These are phyloP conservation scores for Loxodes magnus DNA, from an alignment of 73 alveolate genomes.

Conservation along the genomic window DNA sequence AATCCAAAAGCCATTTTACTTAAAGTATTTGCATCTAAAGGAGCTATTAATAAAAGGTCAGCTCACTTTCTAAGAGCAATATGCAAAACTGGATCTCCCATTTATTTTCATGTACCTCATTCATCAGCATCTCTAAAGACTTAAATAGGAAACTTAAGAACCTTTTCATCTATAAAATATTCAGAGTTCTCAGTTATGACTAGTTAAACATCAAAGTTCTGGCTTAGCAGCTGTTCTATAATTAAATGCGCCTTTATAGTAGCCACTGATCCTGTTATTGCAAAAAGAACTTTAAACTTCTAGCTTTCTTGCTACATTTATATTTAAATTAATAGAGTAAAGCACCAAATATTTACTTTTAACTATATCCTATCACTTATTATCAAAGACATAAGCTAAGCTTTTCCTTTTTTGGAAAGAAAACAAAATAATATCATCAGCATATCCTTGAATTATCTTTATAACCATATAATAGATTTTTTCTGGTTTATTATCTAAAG, in stretches of 20 bases:
- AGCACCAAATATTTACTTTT: no score
- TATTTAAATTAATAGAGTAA: no score
- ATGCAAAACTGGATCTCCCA: constrained; percentile 76
- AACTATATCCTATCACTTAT: no score
- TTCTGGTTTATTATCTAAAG: no score
- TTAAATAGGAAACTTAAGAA: constrained; percentile 8
- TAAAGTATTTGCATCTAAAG: constrained; percentile 76
- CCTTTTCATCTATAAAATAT: constrained; percentile 9
- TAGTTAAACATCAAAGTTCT: not conserved
- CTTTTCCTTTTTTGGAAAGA: no score
- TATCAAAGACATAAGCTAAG: no score
- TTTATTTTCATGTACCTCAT: constrained; percentile 50
- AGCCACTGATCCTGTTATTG: constrained; percentile 67
- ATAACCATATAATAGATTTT: no score
- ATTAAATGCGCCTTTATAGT: constrained; percentile 38
- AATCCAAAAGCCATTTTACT: constrained; percentile 68
- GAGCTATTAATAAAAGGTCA: constrained; percentile 55
- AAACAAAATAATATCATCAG: no score
- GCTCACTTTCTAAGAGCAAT: constrained; percentile 67
- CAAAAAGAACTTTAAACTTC: no score
- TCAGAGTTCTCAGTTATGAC: constrained; percentile 3
- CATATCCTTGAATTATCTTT: no score
- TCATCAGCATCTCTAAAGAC: constrained; percentile 47
- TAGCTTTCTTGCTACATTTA: no score
- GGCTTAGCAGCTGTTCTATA: constrained; percentile 6